phyloP scores from a whole-genome alignment of 2,329 filamentous ascomycete species.

The Aspergillus sp. region DNA sequence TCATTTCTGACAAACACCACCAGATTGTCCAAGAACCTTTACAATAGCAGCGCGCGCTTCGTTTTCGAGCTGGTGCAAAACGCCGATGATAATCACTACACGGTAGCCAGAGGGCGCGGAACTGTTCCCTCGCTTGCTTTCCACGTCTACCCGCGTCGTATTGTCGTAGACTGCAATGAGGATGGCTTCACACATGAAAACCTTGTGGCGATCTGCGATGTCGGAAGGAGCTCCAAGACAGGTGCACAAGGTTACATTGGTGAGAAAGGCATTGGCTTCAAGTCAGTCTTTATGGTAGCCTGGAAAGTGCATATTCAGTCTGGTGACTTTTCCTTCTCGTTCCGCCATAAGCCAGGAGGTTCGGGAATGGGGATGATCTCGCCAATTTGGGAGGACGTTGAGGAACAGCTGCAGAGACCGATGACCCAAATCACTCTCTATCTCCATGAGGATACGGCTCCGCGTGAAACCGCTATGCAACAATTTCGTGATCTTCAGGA shows the following conservation, averaged over 20 bases:
- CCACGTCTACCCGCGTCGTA: slow-evolving; percentile 21
- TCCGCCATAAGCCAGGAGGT: slow-evolving; percentile 39
- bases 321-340: slow-evolving; percentile 40
- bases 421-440: slow-evolving; percentile 44
- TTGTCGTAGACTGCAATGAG: slow-evolving; percentile 50
- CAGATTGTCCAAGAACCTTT: slow-evolving; percentile 23
- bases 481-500: slow-evolving; percentile 38
- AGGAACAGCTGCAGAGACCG: neutral
- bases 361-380: slow-evolving; percentile 57
- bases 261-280: slow-evolving; percentile 42
- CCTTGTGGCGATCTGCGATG: slow-evolving; percentile 42
- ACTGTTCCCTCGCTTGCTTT: slow-evolving; percentile 25
- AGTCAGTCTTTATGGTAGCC: slow-evolving; percentile 40
- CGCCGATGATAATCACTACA: slow-evolving; percentile 45
- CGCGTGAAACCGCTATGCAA: slow-evolving; percentile 10
- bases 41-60: slow-evolving; percentile 27
- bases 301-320: slow-evolving; percentile 45
- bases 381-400: slow-evolving; percentile 36
- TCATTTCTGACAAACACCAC: neutral
- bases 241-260: slow-evolving; percentile 32
- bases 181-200: slow-evolving; percentile 44
- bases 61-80: slow-evolving; percentile 45
- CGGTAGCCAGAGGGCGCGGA: slow-evolving; percentile 3
- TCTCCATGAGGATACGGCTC: slow-evolving; percentile 11
- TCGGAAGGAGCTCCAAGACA: slow-evolving; percentile 41